Evolutionary conservation across 129 eudicot genomes (phyloP).

Genomic region (Escallonia herrerae): DNA sequence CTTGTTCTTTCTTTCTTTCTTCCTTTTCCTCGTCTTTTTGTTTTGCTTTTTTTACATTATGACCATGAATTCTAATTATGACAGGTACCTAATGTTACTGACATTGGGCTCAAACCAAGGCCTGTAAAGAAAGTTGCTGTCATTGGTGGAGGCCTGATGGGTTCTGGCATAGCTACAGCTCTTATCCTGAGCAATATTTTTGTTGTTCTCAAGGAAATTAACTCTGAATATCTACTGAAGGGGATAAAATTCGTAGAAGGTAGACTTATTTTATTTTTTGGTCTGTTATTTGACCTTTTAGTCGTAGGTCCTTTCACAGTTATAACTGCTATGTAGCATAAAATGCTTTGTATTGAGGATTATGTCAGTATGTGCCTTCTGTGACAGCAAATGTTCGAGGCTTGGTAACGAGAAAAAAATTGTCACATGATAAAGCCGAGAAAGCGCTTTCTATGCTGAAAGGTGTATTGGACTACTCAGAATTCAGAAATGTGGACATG

Average conservation of each 20-base stretch:
- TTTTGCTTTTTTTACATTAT: background rate
- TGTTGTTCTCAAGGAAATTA: slow-evolving; percentile 84
- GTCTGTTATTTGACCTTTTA: background rate
- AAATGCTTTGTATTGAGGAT: background rate
- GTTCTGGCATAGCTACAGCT: slow-evolving; percentile 96
- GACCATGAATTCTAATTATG: slow-evolving; percentile 2
- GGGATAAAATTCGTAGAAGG: slow-evolving; percentile 81
- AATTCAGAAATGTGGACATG: slow-evolving; percentile 80
- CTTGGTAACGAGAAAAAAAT: slow-evolving; percentile 71
- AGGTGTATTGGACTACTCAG: slow-evolving; percentile 85
- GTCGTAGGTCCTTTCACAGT: background rate
- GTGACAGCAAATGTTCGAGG: slow-evolving; percentile 59
- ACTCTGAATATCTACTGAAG: slow-evolving; percentile 73
- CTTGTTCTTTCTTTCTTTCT: background rate
- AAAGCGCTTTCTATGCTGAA: slow-evolving; percentile 66
- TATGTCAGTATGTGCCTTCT: slow-evolving; percentile 10
- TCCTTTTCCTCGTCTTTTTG: background rate
- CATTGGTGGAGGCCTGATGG: slow-evolving; percentile 98
- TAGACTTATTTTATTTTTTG: slow-evolving; percentile 9
- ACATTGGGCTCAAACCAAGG: slow-evolving; percentile 86
- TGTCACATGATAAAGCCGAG: slow-evolving; percentile 59
- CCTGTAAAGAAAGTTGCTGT: slow-evolving; percentile 81
- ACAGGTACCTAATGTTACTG: slow-evolving; percentile 91
- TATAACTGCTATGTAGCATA: background rate
- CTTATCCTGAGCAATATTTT: slow-evolving; percentile 56